Conservation (phyloP, 2,329 filamentous ascomycete genomes). For the Rutstroemia sp. region DNA sequence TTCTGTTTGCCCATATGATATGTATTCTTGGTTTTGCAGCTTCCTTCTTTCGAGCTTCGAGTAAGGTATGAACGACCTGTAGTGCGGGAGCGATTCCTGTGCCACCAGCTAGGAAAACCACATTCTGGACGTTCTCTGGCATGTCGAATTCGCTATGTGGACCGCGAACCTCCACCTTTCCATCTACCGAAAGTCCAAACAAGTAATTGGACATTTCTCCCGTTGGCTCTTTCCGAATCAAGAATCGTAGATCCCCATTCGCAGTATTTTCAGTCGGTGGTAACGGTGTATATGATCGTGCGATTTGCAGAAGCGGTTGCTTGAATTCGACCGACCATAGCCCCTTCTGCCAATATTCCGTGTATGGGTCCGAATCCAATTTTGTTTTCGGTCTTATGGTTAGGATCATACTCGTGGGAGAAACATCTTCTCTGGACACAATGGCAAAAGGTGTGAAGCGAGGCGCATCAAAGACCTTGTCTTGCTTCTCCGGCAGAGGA, state of each 20-base stretch:
- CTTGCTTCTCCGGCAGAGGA: neutral
- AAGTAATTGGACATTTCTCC: conserved; percentile 87
- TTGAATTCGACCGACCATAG: conserved; percentile 90
- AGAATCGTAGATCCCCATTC: conserved; percentile 52
- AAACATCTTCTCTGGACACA: conserved; percentile 51
- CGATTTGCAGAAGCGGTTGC: conserved; percentile 90
- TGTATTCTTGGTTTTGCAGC: conserved; percentile 43
- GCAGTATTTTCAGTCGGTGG: conserved; percentile 41
- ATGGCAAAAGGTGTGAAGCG: conserved; percentile 63
- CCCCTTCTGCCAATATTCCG: conserved; percentile 50
- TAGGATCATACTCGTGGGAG: conserved; percentile 62
- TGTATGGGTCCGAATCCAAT: conserved; percentile 28
- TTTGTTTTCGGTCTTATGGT: conserved; percentile 42
- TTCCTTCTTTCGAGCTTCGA: conserved; percentile 31
- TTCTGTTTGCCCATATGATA: conserved; percentile 77
- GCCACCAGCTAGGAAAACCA: conserved; percentile 75
- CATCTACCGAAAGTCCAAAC: conserved; percentile 52
- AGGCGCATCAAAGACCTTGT: conserved; percentile 43
- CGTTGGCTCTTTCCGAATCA: conserved; percentile 68
- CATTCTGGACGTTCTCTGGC: conserved; percentile 40
- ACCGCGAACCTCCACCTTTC: conserved; percentile 68
- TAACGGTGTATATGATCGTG: conserved; percentile 83
- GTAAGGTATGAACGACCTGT: conserved; percentile 63
- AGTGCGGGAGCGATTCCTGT: conserved; percentile 88
- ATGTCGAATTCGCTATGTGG: conserved; percentile 64